phyloP scores from a whole-genome alignment of 768 basidiomycete species.

The Amanita molliuscula region DNA sequence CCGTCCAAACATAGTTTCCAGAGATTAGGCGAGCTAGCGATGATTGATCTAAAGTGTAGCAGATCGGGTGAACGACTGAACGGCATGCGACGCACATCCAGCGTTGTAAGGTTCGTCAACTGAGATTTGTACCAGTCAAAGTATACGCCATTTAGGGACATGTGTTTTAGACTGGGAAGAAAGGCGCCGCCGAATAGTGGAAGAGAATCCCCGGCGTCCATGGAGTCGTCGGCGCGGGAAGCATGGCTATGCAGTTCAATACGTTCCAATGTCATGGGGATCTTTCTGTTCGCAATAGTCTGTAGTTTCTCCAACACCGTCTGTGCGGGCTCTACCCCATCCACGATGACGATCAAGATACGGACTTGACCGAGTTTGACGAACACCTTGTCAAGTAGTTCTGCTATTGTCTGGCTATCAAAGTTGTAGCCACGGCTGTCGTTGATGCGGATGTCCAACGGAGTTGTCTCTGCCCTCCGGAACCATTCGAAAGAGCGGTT shows the following conservation, averaged over 20 bases:
- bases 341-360: conserved; percentile 46
- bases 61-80: conserved; percentile 40
- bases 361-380: conserved; percentile 47
- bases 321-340: conserved; percentile 44
- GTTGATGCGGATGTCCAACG: conserved; percentile 54
- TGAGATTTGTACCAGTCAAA: conserved; percentile 46
- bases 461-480: conserved; percentile 40
- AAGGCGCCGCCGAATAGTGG: conserved; percentile 41
- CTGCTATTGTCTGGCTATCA: conserved; percentile 31
- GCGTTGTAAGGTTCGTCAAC: conserved; percentile 43
- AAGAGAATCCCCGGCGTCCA: conserved; percentile 24
- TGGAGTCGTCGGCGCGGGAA: conserved; percentile 33
- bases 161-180: conserved; percentile 34
- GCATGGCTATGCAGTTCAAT: conserved; percentile 58
- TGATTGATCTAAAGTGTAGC: conserved; percentile 40
- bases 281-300: conserved; percentile 19
- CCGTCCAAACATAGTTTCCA: conserved; percentile 50
- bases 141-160: conserved; percentile 49
- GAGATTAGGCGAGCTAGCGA: conserved; percentile 37
- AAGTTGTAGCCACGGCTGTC: conserved; percentile 25
- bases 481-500: conserved; percentile 46
- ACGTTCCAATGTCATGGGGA: conserved; percentile 39
- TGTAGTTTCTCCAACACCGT: conserved; percentile 40
- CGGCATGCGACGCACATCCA: conserved; percentile 57
- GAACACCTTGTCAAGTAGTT: conserved; percentile 41